Conservation (phyloP, 1,284 basidiomycete species). For the Peniophora sp. region DNA sequence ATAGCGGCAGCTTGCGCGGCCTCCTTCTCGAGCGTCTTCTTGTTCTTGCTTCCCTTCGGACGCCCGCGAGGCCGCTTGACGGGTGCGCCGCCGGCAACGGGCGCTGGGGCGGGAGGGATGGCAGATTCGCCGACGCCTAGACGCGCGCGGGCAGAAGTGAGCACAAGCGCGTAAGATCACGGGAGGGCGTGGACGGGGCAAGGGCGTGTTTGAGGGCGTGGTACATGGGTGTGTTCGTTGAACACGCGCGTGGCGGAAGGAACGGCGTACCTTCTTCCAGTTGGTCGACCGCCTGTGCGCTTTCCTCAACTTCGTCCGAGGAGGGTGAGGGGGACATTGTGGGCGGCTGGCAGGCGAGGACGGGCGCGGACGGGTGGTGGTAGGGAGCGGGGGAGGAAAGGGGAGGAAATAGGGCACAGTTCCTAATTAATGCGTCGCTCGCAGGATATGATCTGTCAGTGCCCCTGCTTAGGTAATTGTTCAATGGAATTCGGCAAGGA, state of each 20-base stretch:
- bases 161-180: constrained; percentile 16
- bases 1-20: not conserved
- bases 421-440: too few relatives aligned
- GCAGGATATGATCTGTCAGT: too few relatives aligned
- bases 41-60: constrained; percentile 79
- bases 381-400: constrained; percentile 36
- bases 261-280: constrained; percentile 30
- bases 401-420: constrained; percentile 14
- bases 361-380: constrained; percentile 36
- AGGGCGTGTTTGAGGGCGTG: constrained; percentile 18
- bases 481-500: too few relatives aligned
- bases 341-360: constrained; percentile 2
- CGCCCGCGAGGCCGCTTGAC: constrained; percentile 68
- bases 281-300: constrained; percentile 32
- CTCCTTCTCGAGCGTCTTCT: constrained; percentile 34
- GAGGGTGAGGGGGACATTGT: constrained; percentile 38
- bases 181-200: constrained; percentile 13
- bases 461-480: too few relatives aligned
- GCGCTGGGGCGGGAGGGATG: constrained; percentile 6
- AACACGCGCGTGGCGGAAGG: constrained; percentile 27
- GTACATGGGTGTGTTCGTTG: not conserved
- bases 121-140: constrained; percentile 12
- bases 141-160: constrained; percentile 11
- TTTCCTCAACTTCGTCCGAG: constrained; percentile 29
- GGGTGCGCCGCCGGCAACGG: constrained; percentile 17